Base-by-base conservation (phyloP, 768 basidiomycete species). In the Tricholoma bakamatsutake region DNA sequence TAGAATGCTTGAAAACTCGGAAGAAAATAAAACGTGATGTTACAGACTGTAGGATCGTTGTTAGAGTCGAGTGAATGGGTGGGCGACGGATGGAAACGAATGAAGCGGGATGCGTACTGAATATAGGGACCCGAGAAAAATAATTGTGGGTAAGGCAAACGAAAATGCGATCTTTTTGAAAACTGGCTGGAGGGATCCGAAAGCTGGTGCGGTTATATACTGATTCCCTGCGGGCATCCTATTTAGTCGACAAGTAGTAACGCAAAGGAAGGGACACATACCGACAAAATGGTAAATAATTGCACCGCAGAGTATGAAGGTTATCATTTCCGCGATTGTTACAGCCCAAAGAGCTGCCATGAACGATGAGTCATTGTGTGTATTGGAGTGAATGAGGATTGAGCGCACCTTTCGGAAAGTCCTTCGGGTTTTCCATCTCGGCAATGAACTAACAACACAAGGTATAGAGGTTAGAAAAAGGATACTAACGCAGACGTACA, bases 351-450 rank as follows among this genome's bases (percentile, higher is more conserved):
- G 64, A 11, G 77, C 76, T 73, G 27, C 21, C 13, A 21, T 53
- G 18, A 33, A 40, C n/a, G 30, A 18, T 42, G 18, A n/a, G 13
- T 15, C 46, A 27, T 27, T 9, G 31, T 2, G 15, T 2, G 8
- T 24, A 27, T 24, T 5, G 5, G 7, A 0, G 30, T 28, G 11
- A 40, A 1, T 33, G 37, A 13, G n/a, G 34, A 2, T 15, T 35
- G 4, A 18, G 50, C 59, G 40, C 47, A 70, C 72, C 72, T 64
- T 76, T 76, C 0, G 75, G 75, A 61, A 78, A 77, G 55, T 77
- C 75, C 49, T 68, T 73, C 4, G 76, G 76, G 30, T 78, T 71
- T 59, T 73, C 71, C 76, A 78, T 77, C 56, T 78, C 76, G 3
- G 76, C 75, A 53, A 76, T 78, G 59, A 78, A 76, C 67, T 70